phyloP scores from a whole-genome alignment of 345 rosid species.

The Eucalyptus sp. region DNA sequence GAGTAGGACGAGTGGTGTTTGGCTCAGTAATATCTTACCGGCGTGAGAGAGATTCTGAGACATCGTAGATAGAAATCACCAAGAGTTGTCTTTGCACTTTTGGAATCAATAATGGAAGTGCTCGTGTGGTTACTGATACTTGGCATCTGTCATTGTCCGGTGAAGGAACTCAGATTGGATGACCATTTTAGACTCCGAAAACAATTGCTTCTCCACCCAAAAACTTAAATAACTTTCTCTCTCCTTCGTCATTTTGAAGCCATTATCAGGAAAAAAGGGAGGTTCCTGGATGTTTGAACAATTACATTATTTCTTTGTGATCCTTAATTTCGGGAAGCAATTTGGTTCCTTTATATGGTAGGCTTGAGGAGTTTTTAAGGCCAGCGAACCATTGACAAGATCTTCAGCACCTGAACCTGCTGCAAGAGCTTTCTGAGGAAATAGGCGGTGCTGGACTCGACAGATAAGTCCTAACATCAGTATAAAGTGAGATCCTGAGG shows the following conservation, averaged over 20 bases:
- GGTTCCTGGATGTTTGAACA: neutral
- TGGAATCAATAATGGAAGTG: neutral
- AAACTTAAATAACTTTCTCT: neutral
- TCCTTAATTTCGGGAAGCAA: neutral
- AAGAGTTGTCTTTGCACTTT: neutral
- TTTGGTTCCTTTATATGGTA: neutral
- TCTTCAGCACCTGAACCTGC: neutral
- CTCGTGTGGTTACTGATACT: neutral
- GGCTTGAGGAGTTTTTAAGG: neutral
- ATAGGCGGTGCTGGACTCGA: neutral
- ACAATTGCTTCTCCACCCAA: neutral
- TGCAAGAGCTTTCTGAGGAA: neutral
- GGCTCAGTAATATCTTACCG: conserved; percentile 25
- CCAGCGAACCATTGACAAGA: neutral
- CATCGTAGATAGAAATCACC: neutral
- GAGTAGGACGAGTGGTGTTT: conserved; percentile 38
- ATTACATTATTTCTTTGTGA: neutral
- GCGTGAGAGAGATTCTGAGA: conserved; percentile 49
- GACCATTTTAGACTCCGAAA: neutral
- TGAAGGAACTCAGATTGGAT: neutral
- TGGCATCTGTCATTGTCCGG: neutral
- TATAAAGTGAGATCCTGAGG: neutral
- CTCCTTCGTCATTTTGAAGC: neutral
- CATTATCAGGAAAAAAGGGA: neutral
- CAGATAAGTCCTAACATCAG: neutral